Evolutionary conservation across 2,329 filamentous ascomycete genomes (phyloP).

Genomic region (Alternaria viburni): DNA sequence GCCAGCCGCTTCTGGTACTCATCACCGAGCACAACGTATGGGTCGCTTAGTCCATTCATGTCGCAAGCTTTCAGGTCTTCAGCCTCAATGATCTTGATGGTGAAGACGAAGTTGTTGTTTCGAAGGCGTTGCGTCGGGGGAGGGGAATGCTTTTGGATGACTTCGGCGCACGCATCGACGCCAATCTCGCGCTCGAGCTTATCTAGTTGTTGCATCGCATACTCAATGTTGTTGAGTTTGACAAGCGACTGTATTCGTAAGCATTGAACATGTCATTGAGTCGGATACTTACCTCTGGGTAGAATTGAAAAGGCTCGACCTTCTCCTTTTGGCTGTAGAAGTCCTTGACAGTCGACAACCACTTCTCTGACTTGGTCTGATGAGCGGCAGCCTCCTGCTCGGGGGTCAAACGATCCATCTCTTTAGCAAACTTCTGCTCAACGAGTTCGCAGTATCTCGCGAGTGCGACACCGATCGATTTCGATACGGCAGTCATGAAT

Average conservation of each 20-base stretch:
- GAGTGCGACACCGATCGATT: constrained; percentile 81
- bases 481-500: constrained; percentile 94
- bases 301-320: constrained; percentile 96
- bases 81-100: constrained; percentile 96
- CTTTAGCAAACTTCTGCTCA: constrained; percentile 81
- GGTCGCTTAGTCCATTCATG: constrained; percentile 90
- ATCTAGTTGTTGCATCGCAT: constrained; percentile 89
- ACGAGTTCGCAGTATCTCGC: constrained; percentile 90
- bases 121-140: constrained; percentile 71
- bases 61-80: constrained; percentile 99
- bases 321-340: constrained; percentile 91
- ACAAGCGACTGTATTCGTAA: constrained; percentile 75
- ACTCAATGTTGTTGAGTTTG: constrained; percentile 97
- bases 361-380: constrained; percentile 88
- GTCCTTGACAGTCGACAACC: constrained; percentile 91
- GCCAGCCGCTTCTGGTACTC: constrained; percentile 97
- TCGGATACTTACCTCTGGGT: constrained; percentile 73
- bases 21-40: constrained; percentile 94
- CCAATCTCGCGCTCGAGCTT: constrained; percentile 89
- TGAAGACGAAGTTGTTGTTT: constrained; percentile 92
- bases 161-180: constrained; percentile 85
- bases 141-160: constrained; percentile 76
- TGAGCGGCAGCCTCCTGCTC: constrained; percentile 80
- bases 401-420: constrained; percentile 91
- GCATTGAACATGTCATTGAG: not conserved